These are phyloP conservation scores for Melaleuca alternifolia DNA, from an alignment of 345 rosid genomes.

Conservation along the genomic window DNA sequence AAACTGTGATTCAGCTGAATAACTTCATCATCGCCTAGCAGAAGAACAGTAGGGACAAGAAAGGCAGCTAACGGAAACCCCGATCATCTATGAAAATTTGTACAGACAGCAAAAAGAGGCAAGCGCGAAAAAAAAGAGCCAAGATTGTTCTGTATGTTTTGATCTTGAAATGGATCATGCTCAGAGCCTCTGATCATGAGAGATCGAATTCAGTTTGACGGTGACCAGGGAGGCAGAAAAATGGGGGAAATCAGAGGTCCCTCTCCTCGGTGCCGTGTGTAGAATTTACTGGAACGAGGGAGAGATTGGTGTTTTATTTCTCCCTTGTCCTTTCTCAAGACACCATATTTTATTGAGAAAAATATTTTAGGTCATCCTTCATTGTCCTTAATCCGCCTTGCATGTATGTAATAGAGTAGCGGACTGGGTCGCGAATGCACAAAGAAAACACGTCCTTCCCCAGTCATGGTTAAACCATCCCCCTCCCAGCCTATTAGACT, in stretches of 20 bases:
- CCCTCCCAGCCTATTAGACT: too few species aligned
- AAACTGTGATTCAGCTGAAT: neutral
- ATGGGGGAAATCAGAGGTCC: neutral
- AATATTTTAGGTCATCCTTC: neutral
- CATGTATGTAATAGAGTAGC: too few species aligned
- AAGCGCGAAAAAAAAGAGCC: neutral
- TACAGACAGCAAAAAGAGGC: neutral
- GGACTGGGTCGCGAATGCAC: too few species aligned
- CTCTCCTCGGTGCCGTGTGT: neutral
- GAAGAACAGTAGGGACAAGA: neutral
- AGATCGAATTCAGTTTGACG: neutral
- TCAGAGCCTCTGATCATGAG: neutral
- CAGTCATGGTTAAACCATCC: too few species aligned
- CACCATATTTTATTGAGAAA: neutral
- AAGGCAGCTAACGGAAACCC: neutral
- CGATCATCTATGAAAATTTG: neutral
- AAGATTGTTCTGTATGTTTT: neutral
- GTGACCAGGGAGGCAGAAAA: neutral
- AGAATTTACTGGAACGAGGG: neutral
- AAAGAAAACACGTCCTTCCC: too few species aligned
- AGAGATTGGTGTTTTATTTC: neutral
- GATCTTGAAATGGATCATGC: neutral
- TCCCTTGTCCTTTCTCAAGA: neutral
- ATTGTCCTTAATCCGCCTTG: neutral
- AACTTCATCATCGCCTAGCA: neutral